Base-by-base conservation (phyloP, 768 basidiomycete species). In the Mycena chlorophos region DNA sequence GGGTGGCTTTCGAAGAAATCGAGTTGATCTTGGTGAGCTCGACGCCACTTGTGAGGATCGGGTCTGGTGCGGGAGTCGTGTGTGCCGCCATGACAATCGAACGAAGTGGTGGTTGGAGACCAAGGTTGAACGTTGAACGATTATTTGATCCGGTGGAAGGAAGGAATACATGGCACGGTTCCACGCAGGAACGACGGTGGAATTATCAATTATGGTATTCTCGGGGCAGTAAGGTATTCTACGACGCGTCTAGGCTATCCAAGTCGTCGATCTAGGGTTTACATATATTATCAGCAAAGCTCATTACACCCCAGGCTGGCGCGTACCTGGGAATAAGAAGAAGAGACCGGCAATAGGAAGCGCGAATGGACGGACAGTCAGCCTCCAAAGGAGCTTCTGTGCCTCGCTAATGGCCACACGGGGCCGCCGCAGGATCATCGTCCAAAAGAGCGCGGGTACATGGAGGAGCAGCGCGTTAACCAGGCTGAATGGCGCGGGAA, bases 11-110 rank as follows among this genome's bases (percentile, higher is more conserved):
- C 66, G 87, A 81, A 62, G 86, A 88, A 72, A 86, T 89, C 25
- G 81, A 79, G 1, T 91, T 87, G 16, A 95, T 86, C 65, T 96
- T 97, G 60, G 85, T 84, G 86, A 96, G 88, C 0, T 80, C 78
- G 1, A 81, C 83, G 40, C 91, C 91, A 5, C 77, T 70, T 65
- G 83, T 80, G 77, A 72, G 31, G 31, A n/a, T n/a, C n/a, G n/a
- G n/a, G n/a, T n/a, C n/a, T n/a, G n/a, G n/a, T n/a, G n/a, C n/a
- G n/a, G n/a, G n/a, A n/a, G n/a, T n/a, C n/a, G n/a, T n/a, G n/a
- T n/a, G n/a, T n/a, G n/a, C n/a, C n/a, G n/a, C n/a, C n/a, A n/a
- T n/a, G n/a, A n/a, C n/a, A n/a, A n/a, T n/a, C n/a, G n/a, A n/a
- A n/a, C n/a, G n/a, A n/a, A n/a, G n/a, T n/a, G n/a, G n/a, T n/a